These are phyloP conservation scores for Ceratocystis cubensis DNA, from an alignment of 2,329 filamentous ascomycete species.

Conservation along the genomic window DNA sequence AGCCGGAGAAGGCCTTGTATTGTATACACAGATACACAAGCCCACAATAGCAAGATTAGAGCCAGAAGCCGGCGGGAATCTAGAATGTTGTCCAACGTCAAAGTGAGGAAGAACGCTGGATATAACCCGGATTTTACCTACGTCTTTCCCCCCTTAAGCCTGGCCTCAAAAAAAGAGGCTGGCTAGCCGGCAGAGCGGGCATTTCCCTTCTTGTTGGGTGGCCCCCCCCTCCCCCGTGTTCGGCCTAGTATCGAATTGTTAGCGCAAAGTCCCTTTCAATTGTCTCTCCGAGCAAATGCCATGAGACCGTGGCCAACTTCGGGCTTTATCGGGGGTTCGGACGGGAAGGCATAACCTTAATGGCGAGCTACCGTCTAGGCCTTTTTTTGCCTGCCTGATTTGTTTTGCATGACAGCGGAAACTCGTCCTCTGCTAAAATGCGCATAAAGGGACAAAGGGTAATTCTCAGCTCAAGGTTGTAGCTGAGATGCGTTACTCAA, in stretches of 20 bases:
- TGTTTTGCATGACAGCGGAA: not conserved
- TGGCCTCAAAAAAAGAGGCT: not conserved
- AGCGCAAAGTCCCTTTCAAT: not conserved
- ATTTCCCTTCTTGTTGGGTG: not conserved
- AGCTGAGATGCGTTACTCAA: not conserved
- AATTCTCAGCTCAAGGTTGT: not conserved
- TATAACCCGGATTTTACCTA: constrained; percentile 1
- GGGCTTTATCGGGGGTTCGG: not conserved
- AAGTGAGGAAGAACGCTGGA: not conserved
- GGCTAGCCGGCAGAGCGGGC: not conserved
- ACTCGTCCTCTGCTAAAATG: not conserved
- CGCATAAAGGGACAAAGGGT: not conserved
- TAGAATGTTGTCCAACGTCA: constrained; percentile 1
- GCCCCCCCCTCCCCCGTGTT: not conserved
- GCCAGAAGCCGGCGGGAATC: not conserved
- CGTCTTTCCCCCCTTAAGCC: not conserved
- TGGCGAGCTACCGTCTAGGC: not conserved
- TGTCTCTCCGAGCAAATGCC: constrained; percentile 7
- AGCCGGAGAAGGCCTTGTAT: not conserved
- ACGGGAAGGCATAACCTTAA: not conserved
- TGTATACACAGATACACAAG: not conserved
- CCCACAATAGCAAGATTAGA: not conserved
- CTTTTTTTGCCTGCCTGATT: not conserved
- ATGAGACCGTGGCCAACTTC: not conserved
- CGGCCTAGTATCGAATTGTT: not conserved